These are phyloP conservation scores for Phytopythium vexans DNA, from an alignment of 352 stramenopile species.

Conservation along the genomic window DNA sequence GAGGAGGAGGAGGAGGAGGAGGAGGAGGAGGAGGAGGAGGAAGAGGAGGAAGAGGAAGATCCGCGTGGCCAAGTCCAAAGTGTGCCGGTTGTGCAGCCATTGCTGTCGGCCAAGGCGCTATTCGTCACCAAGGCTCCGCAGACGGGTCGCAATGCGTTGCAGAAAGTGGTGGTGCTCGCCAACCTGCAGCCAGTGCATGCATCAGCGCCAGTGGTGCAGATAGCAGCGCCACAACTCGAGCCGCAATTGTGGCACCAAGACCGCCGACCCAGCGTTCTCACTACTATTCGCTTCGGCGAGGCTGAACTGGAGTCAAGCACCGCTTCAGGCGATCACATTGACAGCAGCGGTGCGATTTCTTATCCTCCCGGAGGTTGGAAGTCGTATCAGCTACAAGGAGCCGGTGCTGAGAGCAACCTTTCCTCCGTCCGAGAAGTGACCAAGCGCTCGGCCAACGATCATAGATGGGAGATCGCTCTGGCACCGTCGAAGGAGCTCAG, in stretches of 20 bases:
- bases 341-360: no score
- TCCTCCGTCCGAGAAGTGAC: no score
- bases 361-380: no score
- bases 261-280: not conserved
- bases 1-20: slow-evolving; percentile 10
- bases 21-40: not conserved
- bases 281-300: no score
- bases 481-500: no score
- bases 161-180: slow-evolving; percentile 2
- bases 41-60: slow-evolving; percentile 19
- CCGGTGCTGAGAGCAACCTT: no score
- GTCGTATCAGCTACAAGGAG: no score
- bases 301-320: no score
- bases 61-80: slow-evolving; percentile 6
- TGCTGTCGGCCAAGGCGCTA: slow-evolving; percentile 18
- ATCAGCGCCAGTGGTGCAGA: not conserved
- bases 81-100: slow-evolving; percentile 3
- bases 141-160: slow-evolving; percentile 1
- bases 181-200: no score
- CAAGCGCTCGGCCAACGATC: no score
- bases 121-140: slow-evolving; percentile 12
- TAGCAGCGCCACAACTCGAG: slow-evolving; percentile 9
- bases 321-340: no score
- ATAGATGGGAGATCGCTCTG: no score
- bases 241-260: slow-evolving; percentile 7